phyloP scores from a whole-genome alignment of 2,329 filamentous ascomycete species.

The Fusarium keratoplasticum region DNA sequence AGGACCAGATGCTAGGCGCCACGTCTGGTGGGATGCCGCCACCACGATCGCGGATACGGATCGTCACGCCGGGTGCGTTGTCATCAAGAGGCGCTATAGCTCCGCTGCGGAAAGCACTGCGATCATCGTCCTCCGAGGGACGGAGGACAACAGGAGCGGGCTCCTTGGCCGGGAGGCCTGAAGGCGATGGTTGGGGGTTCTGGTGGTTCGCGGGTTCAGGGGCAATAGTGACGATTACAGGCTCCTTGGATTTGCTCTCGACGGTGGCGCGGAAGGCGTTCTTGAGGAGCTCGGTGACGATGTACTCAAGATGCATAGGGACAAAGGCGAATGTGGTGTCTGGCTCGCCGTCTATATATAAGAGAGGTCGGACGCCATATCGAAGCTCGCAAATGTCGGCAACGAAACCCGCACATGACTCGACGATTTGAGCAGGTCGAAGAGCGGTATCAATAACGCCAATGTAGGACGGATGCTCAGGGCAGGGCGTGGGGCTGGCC shows the following conservation, averaged over 20 bases:
- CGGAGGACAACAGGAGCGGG: constrained; percentile 4
- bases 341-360: constrained; percentile 86
- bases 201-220: constrained; percentile 64
- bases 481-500: constrained; percentile 62
- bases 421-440: constrained; percentile 82
- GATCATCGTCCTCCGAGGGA: constrained; percentile 45
- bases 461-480: constrained; percentile 76
- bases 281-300: constrained; percentile 95
- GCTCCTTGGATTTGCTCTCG: constrained; percentile 83
- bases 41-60: constrained; percentile 94
- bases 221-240: constrained; percentile 92
- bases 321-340: constrained; percentile 93
- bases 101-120: constrained; percentile 57
- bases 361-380: constrained; percentile 86
- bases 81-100: constrained; percentile 70
- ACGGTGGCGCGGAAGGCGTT: constrained; percentile 96
- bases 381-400: constrained; percentile 97
- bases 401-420: constrained; percentile 88
- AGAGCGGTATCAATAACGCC: constrained; percentile 95
- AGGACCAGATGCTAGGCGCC: constrained; percentile 91
- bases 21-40: constrained; percentile 91
- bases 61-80: constrained; percentile 86
- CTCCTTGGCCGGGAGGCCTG: constrained; percentile 42
- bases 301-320: constrained; percentile 96
- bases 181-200: constrained; percentile 37